Evolutionary conservation across 2,329 filamentous ascomycete genomes (phyloP).

Genomic region (Penicillium capsulatum): DNA sequence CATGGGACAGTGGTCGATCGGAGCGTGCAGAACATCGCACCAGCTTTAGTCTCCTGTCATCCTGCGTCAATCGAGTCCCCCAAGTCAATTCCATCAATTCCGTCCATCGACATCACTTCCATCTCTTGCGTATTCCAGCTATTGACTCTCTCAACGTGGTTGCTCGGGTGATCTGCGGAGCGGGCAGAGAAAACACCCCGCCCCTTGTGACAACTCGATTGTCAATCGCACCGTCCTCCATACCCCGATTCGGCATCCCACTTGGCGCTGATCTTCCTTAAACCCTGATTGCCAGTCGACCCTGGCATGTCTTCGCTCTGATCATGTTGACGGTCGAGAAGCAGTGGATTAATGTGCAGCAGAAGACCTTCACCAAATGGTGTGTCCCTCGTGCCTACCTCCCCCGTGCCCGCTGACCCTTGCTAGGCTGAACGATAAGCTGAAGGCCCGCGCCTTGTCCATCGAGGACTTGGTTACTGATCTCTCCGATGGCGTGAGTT

Average conservation of each 20-base stretch:
- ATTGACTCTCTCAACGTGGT: no score
- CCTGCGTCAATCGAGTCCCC: no score
- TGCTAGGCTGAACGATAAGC: conserved; percentile 87
- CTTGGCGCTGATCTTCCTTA: conserved; percentile 6
- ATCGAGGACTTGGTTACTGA: conserved; percentile 85
- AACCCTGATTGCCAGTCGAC: conserved; percentile 18
- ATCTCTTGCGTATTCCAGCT: no score
- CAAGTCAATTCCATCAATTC: no score
- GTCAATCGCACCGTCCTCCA: conserved; percentile 1
- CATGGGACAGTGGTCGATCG: no score
- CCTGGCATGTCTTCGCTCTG: conserved; percentile 29
- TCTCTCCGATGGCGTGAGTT: conserved; percentile 84
- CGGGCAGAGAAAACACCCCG: conserved; percentile 8
- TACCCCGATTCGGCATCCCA: conserved; percentile 8
- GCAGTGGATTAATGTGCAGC: conserved; percentile 73
- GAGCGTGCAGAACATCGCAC: no score
- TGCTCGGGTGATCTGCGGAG: conserved; percentile 16
- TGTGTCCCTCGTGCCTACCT: conserved; percentile 31
- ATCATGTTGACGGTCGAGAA: conserved; percentile 52
- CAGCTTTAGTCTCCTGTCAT: no score
- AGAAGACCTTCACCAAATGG: conserved; percentile 99
- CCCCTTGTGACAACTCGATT: conserved; percentile 3
- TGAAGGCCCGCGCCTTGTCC: conserved; percentile 70
- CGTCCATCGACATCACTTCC: no score
- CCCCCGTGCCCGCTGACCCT: neutral